Base-by-base conservation (phyloP, 2,329 filamentous ascomycete genomes). In the Emericellopsis cladophorae region DNA sequence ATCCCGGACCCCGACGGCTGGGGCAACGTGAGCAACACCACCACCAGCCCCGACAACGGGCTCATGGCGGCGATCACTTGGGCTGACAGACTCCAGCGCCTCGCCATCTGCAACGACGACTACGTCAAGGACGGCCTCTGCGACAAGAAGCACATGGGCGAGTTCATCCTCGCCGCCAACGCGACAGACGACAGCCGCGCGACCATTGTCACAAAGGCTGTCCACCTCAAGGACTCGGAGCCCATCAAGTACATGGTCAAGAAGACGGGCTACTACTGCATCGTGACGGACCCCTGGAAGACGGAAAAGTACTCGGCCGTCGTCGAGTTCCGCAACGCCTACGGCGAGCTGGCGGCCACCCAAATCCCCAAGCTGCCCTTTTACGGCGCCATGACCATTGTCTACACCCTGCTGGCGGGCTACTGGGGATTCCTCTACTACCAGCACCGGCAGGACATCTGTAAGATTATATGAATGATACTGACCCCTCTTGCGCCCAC, bases 311-410 rank as follows among this genome's bases (percentile, higher is more conserved):
- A 93, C 56, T 74, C 71, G 37, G 89, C 83, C 7, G 75, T 92
- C 12, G 81, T 92, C 35, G 89, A 92, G 53, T 98, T 96, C 61
- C 80, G 89, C 46, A 96, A 98, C 61, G 84, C 92, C 3, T 98
- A 93, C 56, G 92, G 92, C 56, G 90, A 98, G 67, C 79, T 98
- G 42, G 85, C 89, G 5, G 92, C 88, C 7, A 88, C 88, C 2
- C 90, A 98, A 60, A 95, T 98, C 49, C 84, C 93, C 16, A 98
- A 98, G 61, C 70, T 98, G 44, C 90, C 92, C 3, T 98, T 98
- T 59, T 98, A 98, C 55, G 92, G 90, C 37, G 90, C 84, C 43
- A 79, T 96, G 50, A 90, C 89, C 1, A 89, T 98, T 47, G 77
- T 94, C 26, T 98, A 98, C 61, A 88, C 88, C 39, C 74, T 96